Base-by-base conservation (phyloP, 1,284 basidiomycete species). In the Heterobasidion parviporum region DNA sequence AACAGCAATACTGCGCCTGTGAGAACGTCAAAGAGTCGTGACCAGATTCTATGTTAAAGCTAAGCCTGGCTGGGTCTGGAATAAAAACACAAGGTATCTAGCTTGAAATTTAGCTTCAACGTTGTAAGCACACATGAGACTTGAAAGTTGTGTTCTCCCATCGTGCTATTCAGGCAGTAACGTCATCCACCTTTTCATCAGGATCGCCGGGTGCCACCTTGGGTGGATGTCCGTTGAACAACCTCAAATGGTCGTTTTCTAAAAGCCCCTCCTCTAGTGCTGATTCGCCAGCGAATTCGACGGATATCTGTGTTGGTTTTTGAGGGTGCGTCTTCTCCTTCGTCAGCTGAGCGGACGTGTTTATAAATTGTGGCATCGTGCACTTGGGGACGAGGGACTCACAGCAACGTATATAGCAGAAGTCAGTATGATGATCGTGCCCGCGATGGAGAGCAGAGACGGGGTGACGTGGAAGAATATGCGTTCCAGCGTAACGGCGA, bases 371-470 rank as follows among this genome's bases (percentile, higher is more conserved):
- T 52, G 18, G 55, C 38, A 53, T 52, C 44, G 35, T 26, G 15
- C 34, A 32, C 53, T 8, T 33, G n/a, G 41, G 36, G 18, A 36
- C 35, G 35, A 35, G 16, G 16, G 51, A 68, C 77, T 59, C 65
- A 85, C 82, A 8, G 77, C 82, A 52, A 85, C 77, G 60, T 81
- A 87, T 8, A 82, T 64, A 7, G 84, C 84, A n/a, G 78, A 77
- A 1, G 73, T 63, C 41, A 85, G 66, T 57, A 87, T 87, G 54
- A 85, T 76, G 14, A 74, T 46, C 1, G 80, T 82, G 3, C 85
- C 85, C 6, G 79, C 60, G 6, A 81, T 63, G 0, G 82, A 85
- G 6, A 84, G 67, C n/a, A 69, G 56, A 1, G 80, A 76, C 0
- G 83, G 82, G 15, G 67, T 64, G 1, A 73, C 72, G 56, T 80